A percentile compares a stretch with the other conserved stretches of the same genome.
Conservation (phyloP, 164 flowering plant genomes). For the Euptelea pleiosperma region DNA sequence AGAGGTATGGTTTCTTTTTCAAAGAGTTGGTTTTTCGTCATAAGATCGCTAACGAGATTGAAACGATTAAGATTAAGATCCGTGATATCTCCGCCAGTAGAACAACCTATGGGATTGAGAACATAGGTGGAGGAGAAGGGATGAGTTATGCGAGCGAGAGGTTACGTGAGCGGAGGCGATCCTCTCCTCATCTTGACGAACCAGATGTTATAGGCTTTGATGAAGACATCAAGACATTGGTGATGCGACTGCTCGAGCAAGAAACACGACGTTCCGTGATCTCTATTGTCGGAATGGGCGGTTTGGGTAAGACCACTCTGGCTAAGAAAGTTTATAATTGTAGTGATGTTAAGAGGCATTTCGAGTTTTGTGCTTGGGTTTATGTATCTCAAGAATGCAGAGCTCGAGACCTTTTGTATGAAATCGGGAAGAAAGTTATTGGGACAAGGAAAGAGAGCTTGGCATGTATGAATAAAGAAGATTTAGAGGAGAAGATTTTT, state of each 20-base stretch:
- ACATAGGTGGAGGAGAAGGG: not conserved
- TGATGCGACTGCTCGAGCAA: not conserved
- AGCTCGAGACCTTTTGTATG: not conserved
- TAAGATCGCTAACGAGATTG: no score
- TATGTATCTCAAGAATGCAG: constrained; percentile 1
- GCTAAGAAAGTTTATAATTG: no score
- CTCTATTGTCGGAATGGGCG: no score
- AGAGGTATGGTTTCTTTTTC: no score
- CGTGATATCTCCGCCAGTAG: not conserved
- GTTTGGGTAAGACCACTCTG: no score
- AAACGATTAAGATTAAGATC: no score
- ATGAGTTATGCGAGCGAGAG: not conserved
- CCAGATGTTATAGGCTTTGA: not conserved
- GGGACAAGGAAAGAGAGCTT: no score
- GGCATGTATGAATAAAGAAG: not conserved
- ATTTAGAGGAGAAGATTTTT: not conserved
- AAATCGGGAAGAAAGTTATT: not conserved
- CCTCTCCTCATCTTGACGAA: not conserved
- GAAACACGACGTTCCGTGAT: not conserved
- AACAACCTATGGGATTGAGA: not conserved
- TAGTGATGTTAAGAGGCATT: not conserved
- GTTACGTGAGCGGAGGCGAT: not conserved
- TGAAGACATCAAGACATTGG: not conserved
- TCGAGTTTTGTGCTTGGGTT: not conserved
- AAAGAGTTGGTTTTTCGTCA: no score